phyloP scores from a whole-genome alignment of 2,329 filamentous ascomycete genomes.

The Monosporascus sp. region DNA sequence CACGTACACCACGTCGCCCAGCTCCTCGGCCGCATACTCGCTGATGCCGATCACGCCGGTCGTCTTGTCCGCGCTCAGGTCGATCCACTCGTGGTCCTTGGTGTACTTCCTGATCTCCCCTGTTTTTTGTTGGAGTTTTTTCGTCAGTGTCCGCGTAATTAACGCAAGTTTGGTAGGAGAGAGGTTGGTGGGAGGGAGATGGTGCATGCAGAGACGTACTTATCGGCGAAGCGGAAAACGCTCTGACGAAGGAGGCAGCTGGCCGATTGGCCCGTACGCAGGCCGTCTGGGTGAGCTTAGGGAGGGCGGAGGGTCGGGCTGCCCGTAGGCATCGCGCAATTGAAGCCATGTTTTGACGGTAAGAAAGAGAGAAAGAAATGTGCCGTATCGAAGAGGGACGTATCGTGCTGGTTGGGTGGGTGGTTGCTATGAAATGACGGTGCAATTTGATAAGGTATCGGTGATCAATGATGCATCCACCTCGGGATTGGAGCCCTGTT shows the following conservation, averaged over 20 bases:
- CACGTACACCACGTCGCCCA: conserved; percentile 96
- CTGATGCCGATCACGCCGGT: conserved; percentile 82
- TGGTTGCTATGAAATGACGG: no score
- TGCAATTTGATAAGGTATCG: no score
- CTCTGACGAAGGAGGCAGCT: conserved; percentile 33
- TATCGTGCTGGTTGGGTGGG: background rate
- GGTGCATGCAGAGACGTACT: conserved; percentile 25
- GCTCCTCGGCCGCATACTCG: conserved; percentile 81
- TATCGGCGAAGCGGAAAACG: conserved; percentile 42
- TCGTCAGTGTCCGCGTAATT: background rate
- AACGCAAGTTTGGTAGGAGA: background rate
- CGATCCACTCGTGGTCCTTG: conserved; percentile 97
- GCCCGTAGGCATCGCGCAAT: conserved; percentile 52
- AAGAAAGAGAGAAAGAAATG: background rate
- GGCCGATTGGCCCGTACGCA: conserved; percentile 30
- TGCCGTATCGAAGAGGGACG: background rate
- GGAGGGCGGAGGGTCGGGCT: conserved; percentile 41
- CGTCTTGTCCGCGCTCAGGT: conserved; percentile 76
- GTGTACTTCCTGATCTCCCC: conserved; percentile 79
- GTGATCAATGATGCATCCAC: no score
- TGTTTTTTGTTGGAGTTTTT: conserved; percentile 23
- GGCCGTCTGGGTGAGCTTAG: conserved; percentile 33
- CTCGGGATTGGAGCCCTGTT: no score
- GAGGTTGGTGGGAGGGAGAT: conserved; percentile 31
- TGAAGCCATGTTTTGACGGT: conserved; percentile 39